Percentiles rank a stretch among this genome's conserved stretches.
These are phyloP conservation scores for Jatropha multifida DNA, from an alignment of 441 rosid species.

Conservation along the genomic window DNA sequence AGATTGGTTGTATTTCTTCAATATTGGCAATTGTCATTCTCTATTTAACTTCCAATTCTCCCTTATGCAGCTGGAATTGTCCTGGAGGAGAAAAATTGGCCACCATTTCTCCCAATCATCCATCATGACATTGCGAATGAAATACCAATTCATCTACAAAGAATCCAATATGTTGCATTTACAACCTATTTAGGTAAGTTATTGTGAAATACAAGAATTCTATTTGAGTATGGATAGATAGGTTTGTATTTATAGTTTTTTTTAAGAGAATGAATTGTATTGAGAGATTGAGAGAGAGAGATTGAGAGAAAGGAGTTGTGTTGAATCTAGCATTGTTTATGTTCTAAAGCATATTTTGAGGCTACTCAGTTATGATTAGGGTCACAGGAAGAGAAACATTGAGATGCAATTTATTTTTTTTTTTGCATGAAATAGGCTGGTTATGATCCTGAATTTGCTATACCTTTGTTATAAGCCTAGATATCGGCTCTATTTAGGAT, in stretches of 20 bases:
- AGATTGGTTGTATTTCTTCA: not conserved
- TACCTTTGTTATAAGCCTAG: not conserved
- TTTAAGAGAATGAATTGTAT: not conserved
- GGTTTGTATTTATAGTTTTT: not conserved
- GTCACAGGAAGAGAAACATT: not conserved
- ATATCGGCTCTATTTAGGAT: not conserved
- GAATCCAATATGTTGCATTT: slow-evolving; percentile 80
- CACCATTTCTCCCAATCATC: slow-evolving; percentile 85
- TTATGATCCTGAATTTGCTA: not conserved
- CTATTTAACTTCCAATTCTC: slow-evolving; percentile 11
- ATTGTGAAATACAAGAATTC: not conserved
- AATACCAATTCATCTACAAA: slow-evolving; percentile 80
- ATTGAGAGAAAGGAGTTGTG: not conserved
- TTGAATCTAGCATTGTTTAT: not conserved
- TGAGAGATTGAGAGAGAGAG: not conserved
- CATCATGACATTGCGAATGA: slow-evolving; percentile 94
- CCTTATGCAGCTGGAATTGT: slow-evolving; percentile 75
- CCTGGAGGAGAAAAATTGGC: slow-evolving; percentile 92
- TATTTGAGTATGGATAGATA: not conserved
- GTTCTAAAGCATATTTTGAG: no score
- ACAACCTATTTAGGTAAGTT: slow-evolving; percentile 68
- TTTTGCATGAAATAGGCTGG: not conserved
- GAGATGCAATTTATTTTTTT: not conserved
- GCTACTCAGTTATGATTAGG: not conserved
- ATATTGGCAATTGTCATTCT: not conserved